Evolutionary conservation across 345 rosid genomes (phyloP).

Genomic region (Zanthoxylum bungeanum): DNA sequence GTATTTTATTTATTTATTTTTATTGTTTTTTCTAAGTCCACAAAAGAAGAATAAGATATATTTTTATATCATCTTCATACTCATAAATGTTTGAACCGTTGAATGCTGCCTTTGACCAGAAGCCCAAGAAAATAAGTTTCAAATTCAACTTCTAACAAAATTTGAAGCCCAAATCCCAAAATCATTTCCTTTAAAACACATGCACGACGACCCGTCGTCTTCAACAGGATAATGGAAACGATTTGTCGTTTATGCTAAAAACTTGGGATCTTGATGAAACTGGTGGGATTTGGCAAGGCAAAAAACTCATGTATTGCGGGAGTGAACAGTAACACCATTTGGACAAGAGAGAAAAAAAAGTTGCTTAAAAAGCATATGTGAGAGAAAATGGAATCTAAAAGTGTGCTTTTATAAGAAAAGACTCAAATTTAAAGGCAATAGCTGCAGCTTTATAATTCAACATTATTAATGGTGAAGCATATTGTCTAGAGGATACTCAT

Average conservation of each 20-base stretch:
- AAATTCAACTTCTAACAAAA: background rate
- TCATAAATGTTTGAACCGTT: background rate
- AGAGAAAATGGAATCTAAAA: background rate
- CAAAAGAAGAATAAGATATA: background rate
- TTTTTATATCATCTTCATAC: background rate
- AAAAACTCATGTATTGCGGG: background rate
- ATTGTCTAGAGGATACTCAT: background rate
- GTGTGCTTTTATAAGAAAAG: background rate
- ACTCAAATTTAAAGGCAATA: background rate
- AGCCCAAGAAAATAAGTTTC: background rate
- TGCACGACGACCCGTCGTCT: background rate
- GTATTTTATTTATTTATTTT: too few relatives aligned
- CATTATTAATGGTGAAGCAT: background rate
- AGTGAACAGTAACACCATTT: background rate
- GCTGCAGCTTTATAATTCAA: slow-evolving; percentile 3
- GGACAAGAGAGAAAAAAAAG: background rate
- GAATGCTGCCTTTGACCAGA: background rate
- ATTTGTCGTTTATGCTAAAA: background rate
- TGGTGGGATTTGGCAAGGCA: background rate
- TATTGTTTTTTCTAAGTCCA: too few relatives aligned
- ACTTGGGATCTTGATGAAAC: background rate
- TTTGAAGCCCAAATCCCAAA: background rate
- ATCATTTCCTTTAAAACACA: background rate
- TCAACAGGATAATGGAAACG: background rate
- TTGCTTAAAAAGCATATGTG: background rate